Evolutionary conservation across 1,139 yeast species (phyloP).

Genomic region (Taiozyma sp.): DNA sequence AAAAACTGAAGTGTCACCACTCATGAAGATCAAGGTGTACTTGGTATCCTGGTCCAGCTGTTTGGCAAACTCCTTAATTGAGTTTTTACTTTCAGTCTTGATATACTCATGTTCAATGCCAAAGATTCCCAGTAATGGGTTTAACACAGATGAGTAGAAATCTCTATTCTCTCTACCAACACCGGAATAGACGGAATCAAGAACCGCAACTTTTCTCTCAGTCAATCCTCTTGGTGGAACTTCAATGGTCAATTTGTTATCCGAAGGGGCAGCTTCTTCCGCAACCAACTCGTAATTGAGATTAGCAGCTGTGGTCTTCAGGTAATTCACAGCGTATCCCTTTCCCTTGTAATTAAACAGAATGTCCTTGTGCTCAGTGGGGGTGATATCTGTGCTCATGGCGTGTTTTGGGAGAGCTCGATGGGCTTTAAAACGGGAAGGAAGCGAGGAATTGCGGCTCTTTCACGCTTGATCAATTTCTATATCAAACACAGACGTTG

Average conservation of each 20-base stretch:
- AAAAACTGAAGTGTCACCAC: slow-evolving; percentile 83
- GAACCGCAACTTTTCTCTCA: slow-evolving; percentile 18
- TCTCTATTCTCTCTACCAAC: slow-evolving; percentile 40
- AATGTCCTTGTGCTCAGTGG: background rate
- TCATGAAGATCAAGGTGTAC: slow-evolving; percentile 52
- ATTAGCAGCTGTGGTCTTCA: background rate
- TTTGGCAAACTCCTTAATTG: slow-evolving; percentile 34
- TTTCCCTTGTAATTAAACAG: background rate
- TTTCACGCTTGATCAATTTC: too few species aligned
- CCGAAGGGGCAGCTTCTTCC: background rate
- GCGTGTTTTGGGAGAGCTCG: background rate
- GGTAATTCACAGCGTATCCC: background rate
- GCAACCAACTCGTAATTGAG: background rate
- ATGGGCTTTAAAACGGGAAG: background rate
- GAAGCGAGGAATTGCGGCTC: background rate
- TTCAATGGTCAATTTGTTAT: background rate
- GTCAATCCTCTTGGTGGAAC: slow-evolving; percentile 10
- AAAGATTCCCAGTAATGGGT: slow-evolving; percentile 40
- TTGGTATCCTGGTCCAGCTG: slow-evolving; percentile 20
- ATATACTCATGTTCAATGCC: slow-evolving; percentile 34
- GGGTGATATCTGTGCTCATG: background rate
- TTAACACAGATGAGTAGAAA: slow-evolving; percentile 37
- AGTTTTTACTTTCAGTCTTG: slow-evolving; percentile 31
- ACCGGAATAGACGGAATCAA: slow-evolving; percentile 60
- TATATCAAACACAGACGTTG: too few species aligned